phyloP scores from a whole-genome alignment of 352 stramenopile species.

The Phytophthora chlamydospora region DNA sequence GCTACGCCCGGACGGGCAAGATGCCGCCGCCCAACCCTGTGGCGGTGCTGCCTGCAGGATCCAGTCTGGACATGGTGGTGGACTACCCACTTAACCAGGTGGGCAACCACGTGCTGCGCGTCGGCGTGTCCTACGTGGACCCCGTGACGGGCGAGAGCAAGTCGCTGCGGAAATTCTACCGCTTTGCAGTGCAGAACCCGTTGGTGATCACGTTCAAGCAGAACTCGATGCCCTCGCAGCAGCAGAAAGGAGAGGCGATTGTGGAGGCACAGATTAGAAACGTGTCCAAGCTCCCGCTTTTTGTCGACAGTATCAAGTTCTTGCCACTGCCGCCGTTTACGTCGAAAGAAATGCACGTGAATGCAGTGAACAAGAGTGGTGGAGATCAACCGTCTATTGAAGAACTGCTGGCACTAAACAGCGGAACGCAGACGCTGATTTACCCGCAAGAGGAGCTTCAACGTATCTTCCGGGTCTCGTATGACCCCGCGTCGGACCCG shows the following conservation, averaged over 20 bases:
- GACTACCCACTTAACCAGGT: conserved; percentile 91
- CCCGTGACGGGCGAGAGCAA: conserved; percentile 80
- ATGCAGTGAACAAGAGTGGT: conserved; percentile 9
- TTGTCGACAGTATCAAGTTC: conserved; percentile 85
- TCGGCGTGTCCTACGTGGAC: conserved; percentile 80
- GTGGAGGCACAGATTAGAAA: conserved; percentile 87
- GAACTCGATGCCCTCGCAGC: conserved; percentile 21
- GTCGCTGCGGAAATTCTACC: conserved; percentile 92
- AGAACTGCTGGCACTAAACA: conserved; percentile 43
- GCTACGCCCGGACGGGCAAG: conserved; percentile 68
- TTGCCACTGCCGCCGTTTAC: conserved; percentile 63
- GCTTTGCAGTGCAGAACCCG: conserved; percentile 91
- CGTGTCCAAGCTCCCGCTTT: conserved; percentile 80
- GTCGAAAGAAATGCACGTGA: conserved; percentile 43
- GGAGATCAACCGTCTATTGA: conserved; percentile 17
- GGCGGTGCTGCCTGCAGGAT: conserved; percentile 63
- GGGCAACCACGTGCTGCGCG: conserved; percentile 85
- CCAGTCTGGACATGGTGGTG: conserved; percentile 92
- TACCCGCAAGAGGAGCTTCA: conserved; percentile 84
- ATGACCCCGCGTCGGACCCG: conserved; percentile 48
- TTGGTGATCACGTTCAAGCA: conserved; percentile 89
- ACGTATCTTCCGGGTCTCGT: conserved; percentile 67
- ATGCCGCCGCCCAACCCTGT: conserved; percentile 79
- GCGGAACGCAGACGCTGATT: conserved; percentile 55
- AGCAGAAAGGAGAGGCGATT: conserved; percentile 53